Base-by-base conservation (phyloP, 495 filamentous ascomycete genomes). In the Chaetomium tenue region DNA sequence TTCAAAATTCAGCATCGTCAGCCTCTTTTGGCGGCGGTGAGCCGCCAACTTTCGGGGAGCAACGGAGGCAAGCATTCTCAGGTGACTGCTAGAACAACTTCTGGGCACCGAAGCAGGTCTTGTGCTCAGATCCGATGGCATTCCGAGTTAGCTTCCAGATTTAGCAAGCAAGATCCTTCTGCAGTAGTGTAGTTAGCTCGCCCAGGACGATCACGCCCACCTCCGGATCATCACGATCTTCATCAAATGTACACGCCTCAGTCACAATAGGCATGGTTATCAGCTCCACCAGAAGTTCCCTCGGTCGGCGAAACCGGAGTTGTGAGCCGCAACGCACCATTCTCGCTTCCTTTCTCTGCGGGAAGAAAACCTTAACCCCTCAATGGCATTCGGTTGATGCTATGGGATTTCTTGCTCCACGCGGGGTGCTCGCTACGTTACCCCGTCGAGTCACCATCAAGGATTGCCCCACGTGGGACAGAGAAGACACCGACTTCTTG, bases 381-480 rank as follows among this genome's bases (percentile, higher is more conserved):
- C 58, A 60, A 22, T 22, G 28, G 4, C 15, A 13, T 37, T 11
- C 25, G 30, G 37, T 51, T 42, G 13, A 58, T 51, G 44, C 16
- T 55, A 16, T 61, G 16, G 26, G 40, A 44, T 30, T 53, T 42
- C 11, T 42, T 22, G 5, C 13, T 37, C 33, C 12, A 23, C 11
- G 58, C 18, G 22, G 59, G 48, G 48, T 16, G 22, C 3, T 47
- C 40, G n/a, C 13, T 8, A 33, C 42, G 20, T 13, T 51, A 16
- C 9, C 16, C 26, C 20, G 39, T 42, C 51, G 60, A 56, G 50
- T 55, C 51, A 55, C 51, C 50, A 3, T 33, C 11, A 23, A 3
- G 48, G 8, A 47, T 39, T 47, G 9, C 39, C 30, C 51, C 60
- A 63, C 50, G 60, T 63, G 60, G 51, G 50, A 63, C 60, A 56